These are phyloP conservation scores for Sporothrix brasiliensis DNA, from an alignment of 2,329 filamentous ascomycete genomes.

Conservation along the genomic window DNA sequence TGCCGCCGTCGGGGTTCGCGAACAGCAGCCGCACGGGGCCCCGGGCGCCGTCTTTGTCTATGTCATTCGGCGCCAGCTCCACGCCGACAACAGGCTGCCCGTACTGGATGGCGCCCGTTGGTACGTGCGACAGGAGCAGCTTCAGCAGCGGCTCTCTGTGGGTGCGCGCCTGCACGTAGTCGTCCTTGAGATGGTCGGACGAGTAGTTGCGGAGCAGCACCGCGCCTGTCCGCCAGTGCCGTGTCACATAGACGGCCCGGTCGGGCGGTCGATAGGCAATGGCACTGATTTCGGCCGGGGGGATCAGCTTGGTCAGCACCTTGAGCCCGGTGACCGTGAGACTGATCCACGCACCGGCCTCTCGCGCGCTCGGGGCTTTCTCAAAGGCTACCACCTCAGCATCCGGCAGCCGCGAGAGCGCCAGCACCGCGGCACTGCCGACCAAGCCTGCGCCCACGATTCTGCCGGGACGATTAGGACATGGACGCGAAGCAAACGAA, in stretches of 20 bases:
- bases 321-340: conserved; percentile 13
- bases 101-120: conserved; percentile 8
- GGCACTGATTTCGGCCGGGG: conserved; percentile 14
- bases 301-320: conserved; percentile 10
- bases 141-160: conserved; percentile 23
- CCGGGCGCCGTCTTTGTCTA: neutral
- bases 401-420: conserved; percentile 9
- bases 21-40: neutral
- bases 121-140: conserved; percentile 15
- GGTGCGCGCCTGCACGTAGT: conserved; percentile 24
- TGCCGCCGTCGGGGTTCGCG: neutral
- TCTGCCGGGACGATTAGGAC: neutral
- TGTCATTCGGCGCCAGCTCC: neutral
- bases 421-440: neutral
- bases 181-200: neutral
- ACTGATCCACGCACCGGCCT: conserved; percentile 29
- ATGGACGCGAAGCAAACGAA: too few species aligned
- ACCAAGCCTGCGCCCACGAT: conserved; percentile 10
- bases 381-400: conserved; percentile 22
- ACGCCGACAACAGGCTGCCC: neutral
- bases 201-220: conserved; percentile 23
- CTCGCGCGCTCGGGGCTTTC: conserved; percentile 5
- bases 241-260: conserved; percentile 26
- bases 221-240: conserved; percentile 26
- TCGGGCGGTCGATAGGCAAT: conserved; percentile 26